Evolutionary conservation across 768 basidiomycete genomes (phyloP), one percentile per base, ranked within the genome.

Genomic region (Tephrocybe rancida): DNA sequence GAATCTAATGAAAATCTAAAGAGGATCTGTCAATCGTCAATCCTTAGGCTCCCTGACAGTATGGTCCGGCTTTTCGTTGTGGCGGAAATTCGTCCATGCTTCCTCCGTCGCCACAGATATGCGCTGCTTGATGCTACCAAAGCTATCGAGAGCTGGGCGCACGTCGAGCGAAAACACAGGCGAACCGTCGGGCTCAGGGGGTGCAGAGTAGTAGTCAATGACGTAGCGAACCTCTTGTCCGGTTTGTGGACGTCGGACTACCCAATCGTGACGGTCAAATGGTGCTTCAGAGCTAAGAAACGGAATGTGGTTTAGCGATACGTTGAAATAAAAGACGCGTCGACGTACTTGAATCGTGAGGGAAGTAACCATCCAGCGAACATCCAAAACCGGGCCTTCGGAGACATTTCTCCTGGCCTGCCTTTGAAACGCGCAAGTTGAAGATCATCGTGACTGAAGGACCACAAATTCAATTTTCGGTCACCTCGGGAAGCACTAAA

Each of bases 201-300:
- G 92, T 0, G 93, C 94, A 43, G 92, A 90, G 71, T 98, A 98
- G 73, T 99, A 99, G 75, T 99, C 97, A 62, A 99, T 98, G 43
- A 99, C 90, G 70, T 99, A 96, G 66, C 92, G 89, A 47, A 93
- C 87, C 70, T 93, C 89, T 61, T 90, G 83, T 16, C 90, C 86
- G 1, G 88, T 86, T 35, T 76, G 74, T 27, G 87, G 85, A 47
- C 96, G 86, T 26, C 88, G 88, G 49, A 99, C 81, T 48, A 97
- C 73, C 97, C 97, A 99, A 73, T 99, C 97, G 68, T 99, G 97
- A 7, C 97, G 87, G 67, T 99, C 97, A 66, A 99, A 98, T 0
- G 96, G 97, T 4, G 93, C 91, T 64, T 94, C 90, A 37, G 85
- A 77, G 72, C 95, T 98, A 27, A 42, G 11, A 49, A 43, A 44